Conservation (phyloP, 2,329 filamentous ascomycete species). For the Sporothrix humicola region DNA sequence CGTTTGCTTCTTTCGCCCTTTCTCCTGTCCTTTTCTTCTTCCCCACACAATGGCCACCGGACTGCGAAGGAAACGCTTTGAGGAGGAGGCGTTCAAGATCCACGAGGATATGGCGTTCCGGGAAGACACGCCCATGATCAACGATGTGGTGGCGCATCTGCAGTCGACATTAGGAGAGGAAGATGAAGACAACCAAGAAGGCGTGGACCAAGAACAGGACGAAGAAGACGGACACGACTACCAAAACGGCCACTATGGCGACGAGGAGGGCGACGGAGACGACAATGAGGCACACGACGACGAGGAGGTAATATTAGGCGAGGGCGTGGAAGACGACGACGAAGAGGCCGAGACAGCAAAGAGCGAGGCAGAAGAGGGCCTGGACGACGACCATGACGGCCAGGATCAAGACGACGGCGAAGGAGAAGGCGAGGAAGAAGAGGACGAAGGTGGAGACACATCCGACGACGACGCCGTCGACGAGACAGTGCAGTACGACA, state of each 20-base stretch:
- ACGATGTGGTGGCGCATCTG: slow-evolving; percentile 47
- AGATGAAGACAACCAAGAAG: slow-evolving; percentile 43
- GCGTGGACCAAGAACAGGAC: slow-evolving; percentile 41
- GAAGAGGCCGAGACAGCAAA: slow-evolving; percentile 54
- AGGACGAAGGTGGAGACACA: slow-evolving; percentile 54
- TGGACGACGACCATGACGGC: slow-evolving; percentile 43
- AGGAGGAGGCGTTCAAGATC: slow-evolving; percentile 53
- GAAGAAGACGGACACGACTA: slow-evolving; percentile 40
- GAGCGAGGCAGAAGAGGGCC: slow-evolving; percentile 44
- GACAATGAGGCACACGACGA: slow-evolving; percentile 51
- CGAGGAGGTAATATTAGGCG: slow-evolving; percentile 26
- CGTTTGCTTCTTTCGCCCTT: background rate
- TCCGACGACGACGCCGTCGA: slow-evolving; percentile 70
- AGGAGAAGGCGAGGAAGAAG: slow-evolving; percentile 48
- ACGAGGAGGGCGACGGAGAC: slow-evolving; percentile 52
- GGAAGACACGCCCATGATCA: slow-evolving; percentile 58
- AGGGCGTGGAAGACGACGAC: slow-evolving; percentile 42
- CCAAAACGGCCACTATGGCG: slow-evolving; percentile 38
- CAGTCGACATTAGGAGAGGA: slow-evolving; percentile 39
- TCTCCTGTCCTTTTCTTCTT: background rate
- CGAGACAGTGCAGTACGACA: slow-evolving; percentile 77
- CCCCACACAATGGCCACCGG: slow-evolving; percentile 34
- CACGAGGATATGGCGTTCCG: slow-evolving; percentile 57
- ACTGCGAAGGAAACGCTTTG: slow-evolving; percentile 41
- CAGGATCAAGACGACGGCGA: slow-evolving; percentile 45